Evolutionary conservation across 495 filamentous ascomycete genomes (phyloP).

Genomic region (Hypoxylon lienhwacheense): DNA sequence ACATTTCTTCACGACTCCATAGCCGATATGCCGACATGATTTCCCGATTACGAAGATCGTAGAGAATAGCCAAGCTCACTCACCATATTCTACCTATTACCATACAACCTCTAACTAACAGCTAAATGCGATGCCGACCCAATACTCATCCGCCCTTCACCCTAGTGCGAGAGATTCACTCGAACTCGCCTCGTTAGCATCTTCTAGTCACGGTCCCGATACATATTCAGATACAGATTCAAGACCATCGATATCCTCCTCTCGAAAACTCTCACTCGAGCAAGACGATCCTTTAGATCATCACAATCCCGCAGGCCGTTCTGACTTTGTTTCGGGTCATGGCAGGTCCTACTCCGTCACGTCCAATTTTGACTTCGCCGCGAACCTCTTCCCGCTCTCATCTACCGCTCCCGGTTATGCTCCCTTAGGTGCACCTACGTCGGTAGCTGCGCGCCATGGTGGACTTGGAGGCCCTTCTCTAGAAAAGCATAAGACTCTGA

Average conservation of each 20-base stretch:
- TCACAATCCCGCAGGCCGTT: slow-evolving; percentile 53
- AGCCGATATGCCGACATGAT: slow-evolving; percentile 33
- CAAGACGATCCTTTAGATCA: slow-evolving; percentile 77
- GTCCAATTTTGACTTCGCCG: slow-evolving; percentile 90
- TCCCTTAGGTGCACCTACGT: slow-evolving; percentile 71
- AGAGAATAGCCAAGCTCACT: slow-evolving; percentile 19
- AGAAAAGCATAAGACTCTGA: slow-evolving; percentile 93
- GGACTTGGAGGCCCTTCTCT: slow-evolving; percentile 61
- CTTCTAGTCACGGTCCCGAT: slow-evolving; percentile 64
- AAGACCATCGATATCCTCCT: slow-evolving; percentile 82
- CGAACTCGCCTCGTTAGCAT: slow-evolving; percentile 92
- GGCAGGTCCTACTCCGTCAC: slow-evolving; percentile 81
- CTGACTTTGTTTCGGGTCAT: slow-evolving; percentile 52
- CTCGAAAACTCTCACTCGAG: slow-evolving; percentile 85
- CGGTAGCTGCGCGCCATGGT: slow-evolving; percentile 49
- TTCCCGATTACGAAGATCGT: slow-evolving; percentile 6
- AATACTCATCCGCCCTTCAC: slow-evolving; percentile 52
- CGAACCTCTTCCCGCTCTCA: slow-evolving; percentile 87
- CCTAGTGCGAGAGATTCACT: slow-evolving; percentile 78
- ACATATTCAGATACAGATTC: slow-evolving; percentile 68
- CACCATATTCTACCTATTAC: slow-evolving; percentile 1
- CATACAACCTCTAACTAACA: slow-evolving; percentile 13
- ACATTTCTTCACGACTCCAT: slow-evolving; percentile 8
- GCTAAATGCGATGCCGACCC: slow-evolving; percentile 45
- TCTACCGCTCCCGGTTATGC: slow-evolving; percentile 78